Percentiles rank a stretch among this genome's conserved stretches.
These are phyloP conservation scores for Didymella lethalis DNA, from an alignment of 2,329 filamentous ascomycete species.

Conservation along the genomic window DNA sequence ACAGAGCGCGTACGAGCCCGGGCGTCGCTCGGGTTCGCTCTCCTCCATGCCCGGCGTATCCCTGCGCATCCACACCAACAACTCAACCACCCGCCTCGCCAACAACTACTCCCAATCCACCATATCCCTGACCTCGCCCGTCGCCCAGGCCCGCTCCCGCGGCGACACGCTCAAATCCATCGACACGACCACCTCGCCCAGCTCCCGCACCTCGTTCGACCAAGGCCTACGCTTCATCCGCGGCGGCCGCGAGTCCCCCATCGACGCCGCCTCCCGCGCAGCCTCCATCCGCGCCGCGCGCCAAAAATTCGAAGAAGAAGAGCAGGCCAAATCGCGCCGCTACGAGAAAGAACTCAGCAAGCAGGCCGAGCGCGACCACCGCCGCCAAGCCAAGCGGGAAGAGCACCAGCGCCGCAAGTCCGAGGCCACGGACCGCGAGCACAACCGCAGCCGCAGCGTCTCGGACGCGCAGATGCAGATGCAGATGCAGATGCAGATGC, in stretches of 20 bases:
- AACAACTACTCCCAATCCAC: constrained; percentile 62
- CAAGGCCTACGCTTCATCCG: constrained; percentile 62
- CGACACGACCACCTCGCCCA: constrained; percentile 59
- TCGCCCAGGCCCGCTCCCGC: constrained; percentile 54
- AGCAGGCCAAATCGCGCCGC: constrained; percentile 64
- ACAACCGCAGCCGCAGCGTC: constrained; percentile 40
- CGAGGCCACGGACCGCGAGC: constrained; percentile 45
- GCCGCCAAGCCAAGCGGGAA: constrained; percentile 55
- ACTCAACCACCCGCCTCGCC: constrained; percentile 55
- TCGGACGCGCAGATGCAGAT: constrained; percentile 33
- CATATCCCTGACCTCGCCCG: constrained; percentile 55
- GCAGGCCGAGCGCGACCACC: constrained; percentile 55
- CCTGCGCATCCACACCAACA: constrained; percentile 49
- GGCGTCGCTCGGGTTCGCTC: constrained; percentile 55
- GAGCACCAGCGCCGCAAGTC: constrained; percentile 53
- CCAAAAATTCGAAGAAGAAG: constrained; percentile 65
- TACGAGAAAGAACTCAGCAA: constrained; percentile 61
- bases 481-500: constrained; percentile 3
- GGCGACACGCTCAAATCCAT: constrained; percentile 60
- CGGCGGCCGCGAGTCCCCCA: constrained; percentile 56
- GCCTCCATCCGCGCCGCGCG: constrained; percentile 65
- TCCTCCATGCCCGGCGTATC: constrained; percentile 52
- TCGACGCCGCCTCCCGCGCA: constrained; percentile 62
- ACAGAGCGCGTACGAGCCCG: constrained; percentile 49
- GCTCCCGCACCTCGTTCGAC: constrained; percentile 65